Base-by-base conservation (phyloP, 2,329 filamentous ascomycete genomes). In the Nemania sp. region DNA sequence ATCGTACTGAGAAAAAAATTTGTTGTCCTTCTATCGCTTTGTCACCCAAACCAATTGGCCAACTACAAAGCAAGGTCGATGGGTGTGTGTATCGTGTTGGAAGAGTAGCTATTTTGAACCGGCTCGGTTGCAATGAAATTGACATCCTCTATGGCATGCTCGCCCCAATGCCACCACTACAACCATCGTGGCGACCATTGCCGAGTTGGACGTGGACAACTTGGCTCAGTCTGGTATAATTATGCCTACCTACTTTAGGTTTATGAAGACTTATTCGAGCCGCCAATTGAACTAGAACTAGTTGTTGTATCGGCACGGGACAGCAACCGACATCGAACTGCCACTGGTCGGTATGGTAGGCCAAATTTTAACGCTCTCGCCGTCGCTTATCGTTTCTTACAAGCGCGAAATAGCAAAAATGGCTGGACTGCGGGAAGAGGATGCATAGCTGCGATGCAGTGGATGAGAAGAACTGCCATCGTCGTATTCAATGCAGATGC, bases 1-100 rank as follows among this genome's bases (percentile, higher is more conserved):
- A 46, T 20, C 22, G 52, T 34, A 55, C 49, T 57, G 55, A 56
- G 52, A 58, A 58, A 55, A 56, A 58, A 52, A 24, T 55, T 56
- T 52, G 49, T 47, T 51, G n/a, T 34, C 22, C 36, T 14, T 49
- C 40, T 31, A 8, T 20, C 26, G 36, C 20, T 31, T 15, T 42
- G 46, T 50, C 42, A 51, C 43, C 17, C 26, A 51, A 39, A 58
- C 43, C 56, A 55, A 52, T 58, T 55, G 56, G 52, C 52, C 52
- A 52, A 56, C 52, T 56, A 44, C 52, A 56, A 20, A 46, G 52
- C 43, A 24, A 49, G 47, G 47, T 28, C 33, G 37, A 52, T 22
- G 52, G 42, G 55, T 49, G 52, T 44, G 46, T 54, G 50, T 26
- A 45, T 55, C 47, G 55, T 52, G 55, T 58, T 52, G 52, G 52